Evolutionary conservation across 345 rosid genomes (phyloP).

Genomic region (Cochlearia excelsa): DNA sequence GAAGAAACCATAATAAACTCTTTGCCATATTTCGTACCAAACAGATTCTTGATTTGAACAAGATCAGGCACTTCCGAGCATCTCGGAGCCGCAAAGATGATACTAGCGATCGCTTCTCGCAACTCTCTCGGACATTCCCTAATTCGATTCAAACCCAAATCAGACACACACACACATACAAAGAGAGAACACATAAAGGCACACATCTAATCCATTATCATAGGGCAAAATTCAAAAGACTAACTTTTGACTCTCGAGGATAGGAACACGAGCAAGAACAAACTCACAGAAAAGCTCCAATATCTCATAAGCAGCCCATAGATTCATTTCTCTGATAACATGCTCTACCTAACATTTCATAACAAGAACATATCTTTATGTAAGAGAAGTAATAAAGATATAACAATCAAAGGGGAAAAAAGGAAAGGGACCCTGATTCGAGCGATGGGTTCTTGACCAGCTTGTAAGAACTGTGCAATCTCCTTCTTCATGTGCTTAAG

Average conservation of each 20-base stretch:
- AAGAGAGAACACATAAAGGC: not conserved
- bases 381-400: not conserved
- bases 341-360: slow-evolving; percentile 73
- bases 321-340: slow-evolving; percentile 79
- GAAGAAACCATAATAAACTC: slow-evolving; percentile 68
- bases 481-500: slow-evolving; percentile 90
- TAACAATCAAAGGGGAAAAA: not conserved
- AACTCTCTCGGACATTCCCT: slow-evolving; percentile 91
- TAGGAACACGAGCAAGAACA: slow-evolving; percentile 78
- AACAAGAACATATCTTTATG: not conserved
- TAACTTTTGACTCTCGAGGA: slow-evolving; percentile 83
- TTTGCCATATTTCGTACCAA: slow-evolving; percentile 82
- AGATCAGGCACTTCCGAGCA: slow-evolving; percentile 93
- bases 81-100: slow-evolving; percentile 93
- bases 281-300: slow-evolving; percentile 90
- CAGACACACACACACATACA: not conserved
- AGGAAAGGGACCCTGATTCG: slow-evolving; percentile 61
- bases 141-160: slow-evolving; percentile 19
- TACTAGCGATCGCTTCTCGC: slow-evolving; percentile 87
- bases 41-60: slow-evolving; percentile 71
- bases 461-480: slow-evolving; percentile 89
- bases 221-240: slow-evolving; percentile 10
- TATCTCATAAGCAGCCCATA: slow-evolving; percentile 82
- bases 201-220: not conserved
- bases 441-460: slow-evolving; percentile 94